phyloP scores from a whole-genome alignment of 2,329 filamentous ascomycete species.

The Seiridium unicorne region DNA sequence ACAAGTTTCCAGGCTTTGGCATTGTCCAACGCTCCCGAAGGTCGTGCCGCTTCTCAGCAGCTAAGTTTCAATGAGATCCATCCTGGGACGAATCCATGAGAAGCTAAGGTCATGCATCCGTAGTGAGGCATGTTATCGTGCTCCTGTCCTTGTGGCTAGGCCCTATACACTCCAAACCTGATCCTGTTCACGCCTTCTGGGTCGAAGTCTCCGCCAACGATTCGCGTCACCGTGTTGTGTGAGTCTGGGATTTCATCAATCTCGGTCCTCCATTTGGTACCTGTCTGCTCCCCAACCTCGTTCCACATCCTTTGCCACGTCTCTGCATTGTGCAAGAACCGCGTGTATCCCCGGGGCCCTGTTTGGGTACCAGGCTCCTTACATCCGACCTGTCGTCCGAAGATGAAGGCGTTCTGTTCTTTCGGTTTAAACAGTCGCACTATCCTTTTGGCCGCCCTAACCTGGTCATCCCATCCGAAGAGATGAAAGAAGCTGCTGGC shows the following conservation, averaged over 20 bases:
- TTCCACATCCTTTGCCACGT: constrained; percentile 55
- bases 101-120: too few species aligned
- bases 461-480: constrained; percentile 39
- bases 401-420: constrained; percentile 43
- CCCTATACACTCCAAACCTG: constrained; percentile 3
- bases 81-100: too few species aligned
- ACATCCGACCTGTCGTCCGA: constrained; percentile 50
- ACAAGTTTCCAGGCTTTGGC: too few species aligned
- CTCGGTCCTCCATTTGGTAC: constrained; percentile 47
- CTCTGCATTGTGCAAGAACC: constrained; percentile 46
- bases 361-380: constrained; percentile 19
- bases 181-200: not conserved
- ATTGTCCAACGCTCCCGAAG: too few species aligned
- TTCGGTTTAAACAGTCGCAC: constrained; percentile 43
- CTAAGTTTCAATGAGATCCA: too few species aligned
- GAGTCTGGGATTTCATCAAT: constrained; percentile 26
- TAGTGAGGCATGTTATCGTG: too few species aligned
- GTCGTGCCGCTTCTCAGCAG: too few species aligned
- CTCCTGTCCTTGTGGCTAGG: not conserved
- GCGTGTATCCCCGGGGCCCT: constrained; percentile 18
- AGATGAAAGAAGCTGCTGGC: constrained; percentile 10
- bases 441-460: constrained; percentile 42
- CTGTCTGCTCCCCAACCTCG: constrained; percentile 46
- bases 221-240: not conserved
- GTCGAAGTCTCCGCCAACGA: not conserved